Evolutionary conservation across 208 protist species (phyloP).

Genomic region (Entamoeba dispar): DNA sequence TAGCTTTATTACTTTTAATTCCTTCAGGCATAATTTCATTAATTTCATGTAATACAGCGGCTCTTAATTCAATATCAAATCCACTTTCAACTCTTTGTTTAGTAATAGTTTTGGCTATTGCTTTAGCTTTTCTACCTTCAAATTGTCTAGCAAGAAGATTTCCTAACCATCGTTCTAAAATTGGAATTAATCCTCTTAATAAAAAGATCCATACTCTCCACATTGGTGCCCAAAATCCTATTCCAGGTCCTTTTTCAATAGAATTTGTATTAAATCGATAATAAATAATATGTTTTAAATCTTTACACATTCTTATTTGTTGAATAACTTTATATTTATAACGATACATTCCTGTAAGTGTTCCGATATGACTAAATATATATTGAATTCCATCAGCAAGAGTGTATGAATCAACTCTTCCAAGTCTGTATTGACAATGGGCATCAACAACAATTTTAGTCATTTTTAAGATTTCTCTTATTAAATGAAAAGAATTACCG

Average conservation of each 20-base stretch:
- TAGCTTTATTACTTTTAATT: neutral
- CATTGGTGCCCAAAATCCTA: constrained; percentile 93
- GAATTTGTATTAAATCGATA: constrained; percentile 90
- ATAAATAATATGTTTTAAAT: constrained; percentile 98
- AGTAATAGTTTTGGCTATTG: constrained; percentile 89
- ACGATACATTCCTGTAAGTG: constrained; percentile 61
- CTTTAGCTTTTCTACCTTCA: constrained; percentile 82
- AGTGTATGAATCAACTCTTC: constrained; percentile 90
- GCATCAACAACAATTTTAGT: constrained; percentile 95
- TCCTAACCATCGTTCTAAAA: constrained; percentile 95
- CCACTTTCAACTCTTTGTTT: constrained; percentile 98
- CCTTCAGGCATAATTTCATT: constrained; percentile 96
- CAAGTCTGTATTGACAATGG: constrained; percentile 95
- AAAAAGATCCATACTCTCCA: constrained; percentile 99
- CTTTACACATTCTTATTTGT: constrained; percentile 91
- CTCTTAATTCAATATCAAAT: constrained; percentile 97
- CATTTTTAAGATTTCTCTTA: constrained; percentile 91
- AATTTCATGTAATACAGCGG: constrained; percentile 93
- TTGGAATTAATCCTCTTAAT: constrained; percentile 90
- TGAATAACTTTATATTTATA: constrained; percentile 99
- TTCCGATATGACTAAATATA: constrained; percentile 91
- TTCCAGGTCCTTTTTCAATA: constrained; percentile 85
- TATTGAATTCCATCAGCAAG: constrained; percentile 97
- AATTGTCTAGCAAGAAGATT: constrained; percentile 96
- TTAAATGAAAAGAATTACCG: constrained; percentile 96